Evolutionary conservation across 768 basidiomycete genomes (phyloP).

Genomic region (Termitomyces sp.): DNA sequence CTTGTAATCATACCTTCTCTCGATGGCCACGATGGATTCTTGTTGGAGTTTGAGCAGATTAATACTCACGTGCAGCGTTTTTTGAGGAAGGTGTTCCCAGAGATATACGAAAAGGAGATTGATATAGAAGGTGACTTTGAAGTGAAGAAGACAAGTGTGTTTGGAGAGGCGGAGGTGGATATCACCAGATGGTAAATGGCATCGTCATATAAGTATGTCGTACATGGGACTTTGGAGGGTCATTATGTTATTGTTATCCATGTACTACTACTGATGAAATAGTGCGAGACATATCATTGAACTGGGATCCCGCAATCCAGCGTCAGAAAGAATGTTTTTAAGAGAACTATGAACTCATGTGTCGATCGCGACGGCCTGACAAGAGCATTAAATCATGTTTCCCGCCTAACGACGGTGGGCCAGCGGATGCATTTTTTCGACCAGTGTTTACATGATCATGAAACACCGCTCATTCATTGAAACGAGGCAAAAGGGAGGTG

Average conservation of each 20-base stretch:
- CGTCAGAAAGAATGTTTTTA: no score
- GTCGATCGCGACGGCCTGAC: no score
- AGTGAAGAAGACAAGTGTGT: conserved; percentile 89
- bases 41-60: conserved; percentile 95
- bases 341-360: no score
- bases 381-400: no score
- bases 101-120: conserved; percentile 26
- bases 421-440: no score
- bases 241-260: background rate
- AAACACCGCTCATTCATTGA: no score
- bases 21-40: conserved; percentile 97
- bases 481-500: no score
- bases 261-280: background rate
- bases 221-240: background rate
- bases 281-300: background rate
- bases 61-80: conserved; percentile 73
- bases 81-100: conserved; percentile 66
- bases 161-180: conserved; percentile 96
- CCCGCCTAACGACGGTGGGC: no score
- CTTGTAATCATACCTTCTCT: conserved; percentile 79
- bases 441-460: no score
- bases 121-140: conserved; percentile 52
- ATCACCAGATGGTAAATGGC: conserved; percentile 70
- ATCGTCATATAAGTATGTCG: background rate
- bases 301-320: no score